These are phyloP conservation scores for Paracoccidioides brasiliensis DNA, from an alignment of 2,329 filamentous ascomycete species.

Conservation along the genomic window DNA sequence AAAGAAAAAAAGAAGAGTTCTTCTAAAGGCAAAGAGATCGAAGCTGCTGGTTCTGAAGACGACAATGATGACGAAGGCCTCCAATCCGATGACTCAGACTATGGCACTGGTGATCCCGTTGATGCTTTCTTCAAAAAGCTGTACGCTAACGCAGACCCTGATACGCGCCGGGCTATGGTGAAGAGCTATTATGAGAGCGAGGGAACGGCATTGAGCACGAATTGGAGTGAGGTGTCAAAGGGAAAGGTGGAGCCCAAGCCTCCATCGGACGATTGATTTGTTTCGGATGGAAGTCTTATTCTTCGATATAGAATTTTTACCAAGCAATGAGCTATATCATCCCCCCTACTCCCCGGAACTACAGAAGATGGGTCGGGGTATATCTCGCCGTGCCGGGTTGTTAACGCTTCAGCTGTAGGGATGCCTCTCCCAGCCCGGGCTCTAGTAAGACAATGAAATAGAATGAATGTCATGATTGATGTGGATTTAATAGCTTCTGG, in stretches of 20 bases:
- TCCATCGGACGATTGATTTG: slow-evolving; percentile 7
- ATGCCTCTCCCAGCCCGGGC: no score
- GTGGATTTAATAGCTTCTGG: no score
- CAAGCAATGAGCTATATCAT: no score
- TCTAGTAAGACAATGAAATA: no score
- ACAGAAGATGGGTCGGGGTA: no score
- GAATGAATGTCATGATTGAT: no score
- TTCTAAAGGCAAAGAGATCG: slow-evolving; percentile 12
- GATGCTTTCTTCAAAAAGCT: slow-evolving; percentile 84
- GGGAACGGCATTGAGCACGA: slow-evolving; percentile 81
- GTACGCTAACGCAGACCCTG: slow-evolving; percentile 61
- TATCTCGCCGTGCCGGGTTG: no score
- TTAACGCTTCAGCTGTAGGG: no score
- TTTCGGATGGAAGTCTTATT: neutral
- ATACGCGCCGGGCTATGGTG: slow-evolving; percentile 88
- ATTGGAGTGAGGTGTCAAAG: slow-evolving; percentile 70
- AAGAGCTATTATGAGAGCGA: slow-evolving; percentile 94
- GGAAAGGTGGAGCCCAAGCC: slow-evolving; percentile 47
- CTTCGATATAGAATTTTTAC: no score
- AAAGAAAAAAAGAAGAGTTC: slow-evolving; percentile 18
- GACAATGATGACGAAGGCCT: slow-evolving; percentile 35
- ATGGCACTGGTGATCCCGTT: slow-evolving; percentile 47
- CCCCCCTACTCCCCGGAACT: no score
- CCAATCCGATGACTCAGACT: slow-evolving; percentile 40
- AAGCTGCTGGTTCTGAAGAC: slow-evolving; percentile 14